Evolutionary conservation across 371 early-diverging fungal species (phyloP), one percentile per base, ranked within the genome.

Genomic region (Nematocida parisii): DNA sequence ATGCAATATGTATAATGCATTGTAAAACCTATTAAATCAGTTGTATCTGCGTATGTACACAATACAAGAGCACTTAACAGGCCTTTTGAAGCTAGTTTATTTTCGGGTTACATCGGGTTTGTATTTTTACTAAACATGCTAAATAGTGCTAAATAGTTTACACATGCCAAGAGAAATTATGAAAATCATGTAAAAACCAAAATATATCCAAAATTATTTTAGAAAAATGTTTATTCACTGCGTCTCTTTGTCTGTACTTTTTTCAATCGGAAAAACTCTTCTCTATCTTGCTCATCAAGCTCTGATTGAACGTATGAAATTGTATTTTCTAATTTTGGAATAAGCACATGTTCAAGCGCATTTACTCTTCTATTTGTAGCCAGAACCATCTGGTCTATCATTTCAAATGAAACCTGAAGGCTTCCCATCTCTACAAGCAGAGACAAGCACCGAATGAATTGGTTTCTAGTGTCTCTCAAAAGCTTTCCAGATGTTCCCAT

Each of bases 231-330:
- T 33, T 60, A 52, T 40, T 13, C 52, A 13, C 81, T 73, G 5
- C 73, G 77, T 56, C 83, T 82, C 39, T 84, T 24, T 20, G 68
- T 72, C 75, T 88, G 85, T 18, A 88, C 66, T 66, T 85, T 86
- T 72, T 86, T 86, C 15, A 87, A 74, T 60, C 95, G 89, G 86
- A 94, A 97, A 89, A 99, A 99, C 84, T 99, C 99, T 88, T 98
- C 99, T 86, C 99, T 91, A 85, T 98, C 99, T 89, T 92, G 92
- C 86, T 99, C 99, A 85, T 99, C 99, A 68, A 99, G 90, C 87
- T 98, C 99, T 40, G 95, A 93, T 61, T 91, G 91, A 82, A 99
- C 95, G 86, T 94, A 95, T 82, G 89, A 90, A 85, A 97, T 94
- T 60, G 99, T 98, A 89, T 96, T 99, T 84, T 97, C 95, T 73